phyloP scores from a whole-genome alignment of 108 stramenopile species.

The Cyclotella baltica region DNA sequence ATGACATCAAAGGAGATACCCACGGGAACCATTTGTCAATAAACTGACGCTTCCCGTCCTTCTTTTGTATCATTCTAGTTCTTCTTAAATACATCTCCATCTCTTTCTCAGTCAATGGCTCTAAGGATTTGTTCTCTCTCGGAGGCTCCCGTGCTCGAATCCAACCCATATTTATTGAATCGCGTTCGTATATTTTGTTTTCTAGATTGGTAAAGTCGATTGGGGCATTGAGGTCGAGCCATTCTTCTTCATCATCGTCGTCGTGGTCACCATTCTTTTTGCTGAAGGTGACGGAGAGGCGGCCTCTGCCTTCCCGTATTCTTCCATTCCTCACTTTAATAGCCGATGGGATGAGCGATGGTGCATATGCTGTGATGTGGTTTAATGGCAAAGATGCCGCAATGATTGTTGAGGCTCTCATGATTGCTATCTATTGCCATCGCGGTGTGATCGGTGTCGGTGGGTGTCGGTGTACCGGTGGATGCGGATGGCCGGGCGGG shows the following conservation, averaged over 20 bases:
- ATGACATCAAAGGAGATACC: constrained; percentile 28
- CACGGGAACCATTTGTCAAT: constrained; percentile 36
- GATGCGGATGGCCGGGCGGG: too few species aligned
- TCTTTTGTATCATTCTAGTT: constrained; percentile 17
- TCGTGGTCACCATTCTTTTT: background rate
- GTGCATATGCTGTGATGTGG: background rate
- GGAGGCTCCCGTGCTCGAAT: constrained; percentile 42
- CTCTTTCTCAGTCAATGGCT: constrained; percentile 35
- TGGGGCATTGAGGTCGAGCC: constrained; percentile 6
- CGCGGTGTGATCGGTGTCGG: too few species aligned
- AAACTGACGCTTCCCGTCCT: constrained; percentile 10
- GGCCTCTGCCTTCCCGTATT: background rate
- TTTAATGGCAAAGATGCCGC: background rate
- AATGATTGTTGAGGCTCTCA: background rate
- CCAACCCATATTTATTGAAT: constrained; percentile 31
- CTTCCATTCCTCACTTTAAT: background rate
- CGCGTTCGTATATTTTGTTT: constrained; percentile 35
- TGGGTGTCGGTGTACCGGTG: too few species aligned
- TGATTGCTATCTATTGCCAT: background rate
- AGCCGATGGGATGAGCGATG: background rate
- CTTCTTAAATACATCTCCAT: constrained; percentile 33
- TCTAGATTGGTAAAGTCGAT: constrained; percentile 38
- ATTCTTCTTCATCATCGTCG: constrained; percentile 7
- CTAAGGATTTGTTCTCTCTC: background rate
- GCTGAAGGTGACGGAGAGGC: background rate